Evolutionary conservation across 2,329 filamentous ascomycete species (phyloP).

Genomic region (Sporothrix pallida): DNA sequence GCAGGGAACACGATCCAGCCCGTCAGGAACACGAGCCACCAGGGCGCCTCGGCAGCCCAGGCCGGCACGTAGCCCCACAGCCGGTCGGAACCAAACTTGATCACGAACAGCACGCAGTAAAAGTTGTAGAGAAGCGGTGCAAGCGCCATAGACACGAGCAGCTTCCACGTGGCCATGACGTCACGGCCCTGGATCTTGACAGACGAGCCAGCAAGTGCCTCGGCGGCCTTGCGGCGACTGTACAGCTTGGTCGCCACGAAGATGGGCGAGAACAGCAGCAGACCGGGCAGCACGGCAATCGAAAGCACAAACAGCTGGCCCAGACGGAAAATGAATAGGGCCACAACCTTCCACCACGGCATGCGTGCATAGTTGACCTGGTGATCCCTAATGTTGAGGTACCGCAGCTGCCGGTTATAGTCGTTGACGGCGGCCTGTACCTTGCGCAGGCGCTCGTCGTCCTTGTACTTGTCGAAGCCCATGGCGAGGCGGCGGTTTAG

Average conservation of each 20-base stretch:
- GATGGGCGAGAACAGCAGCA: constrained; percentile 85
- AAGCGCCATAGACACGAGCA: constrained; percentile 83
- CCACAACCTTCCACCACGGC: constrained; percentile 75
- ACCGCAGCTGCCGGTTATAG: constrained; percentile 86
- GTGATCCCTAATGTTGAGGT: constrained; percentile 88
- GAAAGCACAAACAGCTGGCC: constrained; percentile 77
- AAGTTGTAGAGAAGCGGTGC: constrained; percentile 82
- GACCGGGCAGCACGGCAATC: constrained; percentile 81
- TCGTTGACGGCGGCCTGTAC: constrained; percentile 76
- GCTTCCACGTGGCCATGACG: constrained; percentile 93
- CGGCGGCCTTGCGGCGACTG: constrained; percentile 79
- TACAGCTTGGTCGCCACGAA: constrained; percentile 85
- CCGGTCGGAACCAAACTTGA: constrained; percentile 80
- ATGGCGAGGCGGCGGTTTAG: constrained; percentile 89
- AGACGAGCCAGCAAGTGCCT: constrained; percentile 81
- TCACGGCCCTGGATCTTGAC: constrained; percentile 89
- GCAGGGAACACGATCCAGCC: constrained; percentile 82
- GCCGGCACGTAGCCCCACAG: constrained; percentile 81
- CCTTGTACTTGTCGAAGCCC: constrained; percentile 90
- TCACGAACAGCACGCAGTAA: constrained; percentile 75
- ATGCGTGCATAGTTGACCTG: constrained; percentile 92
- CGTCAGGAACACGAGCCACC: constrained; percentile 71
- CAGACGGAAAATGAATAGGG: constrained; percentile 79
- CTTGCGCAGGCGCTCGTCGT: constrained; percentile 80
- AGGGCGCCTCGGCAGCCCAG: constrained; percentile 66